Evolutionary conservation across 495 filamentous ascomycete genomes (phyloP), one percentile per base, ranked within the genome.

Genomic region (Penicillium daleae): DNA sequence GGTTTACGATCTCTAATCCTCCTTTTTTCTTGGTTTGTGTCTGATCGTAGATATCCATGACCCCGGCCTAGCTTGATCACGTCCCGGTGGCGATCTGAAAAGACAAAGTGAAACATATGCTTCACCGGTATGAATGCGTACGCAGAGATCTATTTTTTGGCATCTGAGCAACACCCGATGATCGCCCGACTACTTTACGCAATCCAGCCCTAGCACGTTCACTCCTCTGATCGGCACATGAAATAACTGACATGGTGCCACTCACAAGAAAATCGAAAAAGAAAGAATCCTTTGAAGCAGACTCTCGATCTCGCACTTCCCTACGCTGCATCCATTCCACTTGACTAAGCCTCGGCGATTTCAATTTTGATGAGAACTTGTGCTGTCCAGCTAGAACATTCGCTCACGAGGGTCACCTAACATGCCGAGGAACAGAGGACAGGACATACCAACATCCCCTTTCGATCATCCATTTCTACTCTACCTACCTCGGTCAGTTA

Each of bases 1-100:
- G 64, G 68, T 64, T 71, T 67, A 73, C 63, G 69, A 73, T 66
- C 50, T 63, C 57, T 60, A 26, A 21, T 52, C 19, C 6, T 50
- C 9, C 17, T 37, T 2, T 24, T 37, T 17, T 32, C 27, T 44
- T 6, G 40, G 40, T 44, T 21, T 46, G 10, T 9, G 42, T 24
- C 19, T 46, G 21, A 22, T 46, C 21, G 21, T 46, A 46, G 42
- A 12, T 21, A 12, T 46, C 21, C 12, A 22, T 46, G 42, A 5
- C 19, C 19, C 19, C 22, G 6, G 13, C 40, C 0, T 2, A 46
- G 21, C 21, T 13, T 48, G 44, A 26, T 48, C 9, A 48, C 24
- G 12, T 48, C 44, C 22, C 26, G 9, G 44, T 26, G 8, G 24
- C 21, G 21, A 48, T 26, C 44, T 8, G 7, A 21, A 50, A 50